Conservation (phyloP, 2,329 filamentous ascomycete genomes). For the Diplodia mutila region DNA sequence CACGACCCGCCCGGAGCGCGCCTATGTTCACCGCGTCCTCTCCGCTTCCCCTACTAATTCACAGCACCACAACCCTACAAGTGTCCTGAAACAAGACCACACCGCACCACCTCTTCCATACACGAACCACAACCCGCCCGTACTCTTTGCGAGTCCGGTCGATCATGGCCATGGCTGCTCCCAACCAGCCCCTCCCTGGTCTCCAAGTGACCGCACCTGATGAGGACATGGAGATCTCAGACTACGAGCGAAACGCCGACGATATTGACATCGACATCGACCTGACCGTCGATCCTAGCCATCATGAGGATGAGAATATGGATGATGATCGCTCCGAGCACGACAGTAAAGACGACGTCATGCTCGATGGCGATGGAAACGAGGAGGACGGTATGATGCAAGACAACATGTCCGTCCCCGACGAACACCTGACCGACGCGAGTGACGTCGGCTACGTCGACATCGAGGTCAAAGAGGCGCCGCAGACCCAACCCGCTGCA, state of each 20-base stretch:
- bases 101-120: not conserved
- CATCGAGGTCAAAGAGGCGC: constrained; percentile 18
- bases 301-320: constrained; percentile 55
- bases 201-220: constrained; percentile 44
- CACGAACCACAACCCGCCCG: not conserved
- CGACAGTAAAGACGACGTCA: constrained; percentile 40
- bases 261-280: constrained; percentile 66
- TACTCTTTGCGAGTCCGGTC: not conserved
- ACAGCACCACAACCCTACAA: constrained; percentile 16
- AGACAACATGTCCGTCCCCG: constrained; percentile 24
- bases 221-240: constrained; percentile 62
- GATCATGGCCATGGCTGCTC: constrained; percentile 26
- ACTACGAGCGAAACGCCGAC: constrained; percentile 49
- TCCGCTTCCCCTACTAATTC: constrained; percentile 22
- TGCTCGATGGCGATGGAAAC: constrained; percentile 40
- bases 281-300: constrained; percentile 39
- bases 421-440: constrained; percentile 30
- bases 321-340: constrained; percentile 51
- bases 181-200: constrained; percentile 27
- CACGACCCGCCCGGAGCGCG: not conserved
- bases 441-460: constrained; percentile 27
- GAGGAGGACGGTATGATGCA: constrained; percentile 27
- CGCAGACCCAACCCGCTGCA: not conserved
- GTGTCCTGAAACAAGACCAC: not conserved
- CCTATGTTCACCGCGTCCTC: constrained; percentile 14